Conservation (phyloP, 2,329 filamentous ascomycete genomes). For the Colletotrichum sp. region DNA sequence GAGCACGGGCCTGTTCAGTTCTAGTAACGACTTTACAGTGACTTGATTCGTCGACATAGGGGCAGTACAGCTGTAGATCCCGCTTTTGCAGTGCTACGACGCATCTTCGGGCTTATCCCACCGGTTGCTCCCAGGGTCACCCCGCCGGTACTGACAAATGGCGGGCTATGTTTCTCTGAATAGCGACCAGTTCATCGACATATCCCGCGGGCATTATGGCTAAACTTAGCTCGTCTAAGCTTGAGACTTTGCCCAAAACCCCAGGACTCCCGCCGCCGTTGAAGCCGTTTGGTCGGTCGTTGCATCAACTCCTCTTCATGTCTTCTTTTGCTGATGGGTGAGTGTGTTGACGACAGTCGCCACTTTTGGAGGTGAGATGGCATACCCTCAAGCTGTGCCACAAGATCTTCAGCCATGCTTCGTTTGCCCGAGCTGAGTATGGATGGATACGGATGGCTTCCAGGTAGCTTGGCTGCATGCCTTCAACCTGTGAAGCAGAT, state of each 20-base stretch:
- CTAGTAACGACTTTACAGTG: not conserved
- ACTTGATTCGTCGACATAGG: not conserved
- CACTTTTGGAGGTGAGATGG: not conserved
- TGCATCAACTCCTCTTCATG: not conserved
- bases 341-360: not conserved
- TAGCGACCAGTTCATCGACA: not conserved
- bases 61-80: not conserved
- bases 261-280: not conserved
- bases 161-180: not conserved
- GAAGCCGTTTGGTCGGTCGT: no score
- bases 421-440: not conserved
- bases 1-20: not conserved
- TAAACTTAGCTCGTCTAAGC: not conserved
- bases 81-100: not conserved
- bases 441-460: not conserved
- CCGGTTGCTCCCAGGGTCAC: not conserved
- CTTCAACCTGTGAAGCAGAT: not conserved
- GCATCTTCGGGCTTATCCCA: constrained; percentile 1
- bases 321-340: not conserved
- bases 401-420: not conserved
- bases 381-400: not conserved
- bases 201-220: not conserved
- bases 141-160: not conserved
- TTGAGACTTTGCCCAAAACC: not conserved
- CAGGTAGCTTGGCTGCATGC: not conserved